Percentiles rank a stretch among this genome's conserved stretches.
Conservation (phyloP, 495 filamentous ascomycete species). For the Astrothelium subdiscretum region DNA sequence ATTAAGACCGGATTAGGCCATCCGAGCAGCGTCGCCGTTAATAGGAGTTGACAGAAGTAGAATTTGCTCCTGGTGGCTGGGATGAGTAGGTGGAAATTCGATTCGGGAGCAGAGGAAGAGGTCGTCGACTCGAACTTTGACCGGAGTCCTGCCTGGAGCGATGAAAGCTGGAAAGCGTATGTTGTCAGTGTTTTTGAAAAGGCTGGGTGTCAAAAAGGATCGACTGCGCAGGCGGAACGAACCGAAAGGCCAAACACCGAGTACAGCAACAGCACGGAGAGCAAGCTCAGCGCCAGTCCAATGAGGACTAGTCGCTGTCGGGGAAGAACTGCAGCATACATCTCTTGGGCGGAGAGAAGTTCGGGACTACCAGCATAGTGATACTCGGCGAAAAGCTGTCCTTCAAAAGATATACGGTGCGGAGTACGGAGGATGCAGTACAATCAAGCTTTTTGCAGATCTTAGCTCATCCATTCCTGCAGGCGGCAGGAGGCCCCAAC, state of each 20-base stretch:
- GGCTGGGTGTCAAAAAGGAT: neutral
- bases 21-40: slow-evolving; percentile 49
- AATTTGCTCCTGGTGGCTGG: slow-evolving; percentile 39
- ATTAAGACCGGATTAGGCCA: slow-evolving; percentile 43
- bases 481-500: too few relatives aligned
- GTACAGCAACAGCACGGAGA: neutral
- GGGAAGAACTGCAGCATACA: neutral
- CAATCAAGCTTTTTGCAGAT: too few relatives aligned
- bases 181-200: neutral
- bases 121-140: slow-evolving; percentile 2
- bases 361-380: neutral
- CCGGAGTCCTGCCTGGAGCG: neutral
- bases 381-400: neutral
- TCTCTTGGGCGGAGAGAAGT: neutral
- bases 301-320: neutral
- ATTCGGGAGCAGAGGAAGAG: neutral
- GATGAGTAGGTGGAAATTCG: slow-evolving; percentile 48
- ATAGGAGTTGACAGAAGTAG: slow-evolving; percentile 46
- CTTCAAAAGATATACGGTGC: neutral
- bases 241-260: neutral
- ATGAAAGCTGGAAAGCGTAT: neutral
- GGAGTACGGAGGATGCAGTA: neutral
- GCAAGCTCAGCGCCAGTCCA: neutral
- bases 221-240: neutral
- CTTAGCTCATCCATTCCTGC: too few relatives aligned